Conservation (phyloP, 1,139 yeast genomes). For the Debaryomycetaceae sp. region DNA sequence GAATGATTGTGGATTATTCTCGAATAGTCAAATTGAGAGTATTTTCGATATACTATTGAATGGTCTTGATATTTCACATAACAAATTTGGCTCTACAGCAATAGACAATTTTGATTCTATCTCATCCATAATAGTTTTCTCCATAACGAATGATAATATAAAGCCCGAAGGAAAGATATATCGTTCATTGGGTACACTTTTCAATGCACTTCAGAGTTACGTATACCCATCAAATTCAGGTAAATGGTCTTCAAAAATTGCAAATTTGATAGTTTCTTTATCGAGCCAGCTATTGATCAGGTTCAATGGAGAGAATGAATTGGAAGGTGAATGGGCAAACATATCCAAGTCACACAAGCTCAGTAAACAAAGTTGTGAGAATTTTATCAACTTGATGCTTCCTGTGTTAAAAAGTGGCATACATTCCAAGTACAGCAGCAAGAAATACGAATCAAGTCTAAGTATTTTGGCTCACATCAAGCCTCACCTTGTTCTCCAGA, state of each 20-base stretch:
- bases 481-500: slow-evolving; percentile 62
- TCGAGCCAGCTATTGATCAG: slow-evolving; percentile 60
- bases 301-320: slow-evolving; percentile 43
- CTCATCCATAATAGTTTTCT: slow-evolving; percentile 61
- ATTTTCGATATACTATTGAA: slow-evolving; percentile 56
- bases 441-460: slow-evolving; percentile 58
- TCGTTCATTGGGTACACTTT: slow-evolving; percentile 49
- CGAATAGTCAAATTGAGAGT: slow-evolving; percentile 55
- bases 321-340: slow-evolving; percentile 35
- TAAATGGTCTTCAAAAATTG: slow-evolving; percentile 72
- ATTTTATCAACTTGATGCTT: slow-evolving; percentile 54
- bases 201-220: slow-evolving; percentile 76
- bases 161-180: slow-evolving; percentile 44
- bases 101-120: slow-evolving; percentile 53
- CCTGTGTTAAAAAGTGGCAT: slow-evolving; percentile 69
- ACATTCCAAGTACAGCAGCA: slow-evolving; percentile 66
- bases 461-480: slow-evolving; percentile 62
- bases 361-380: slow-evolving; percentile 36
- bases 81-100: slow-evolving; percentile 36
- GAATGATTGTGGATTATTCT: slow-evolving; percentile 56
- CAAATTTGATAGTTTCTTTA: slow-evolving; percentile 58
- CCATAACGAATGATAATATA: slow-evolving; percentile 51
- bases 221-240: slow-evolving; percentile 92
- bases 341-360: slow-evolving; percentile 48
- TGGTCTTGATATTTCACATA: slow-evolving; percentile 45